Conservation (phyloP, 179 eudicot species). For the Dionaea muscipula region DNA sequence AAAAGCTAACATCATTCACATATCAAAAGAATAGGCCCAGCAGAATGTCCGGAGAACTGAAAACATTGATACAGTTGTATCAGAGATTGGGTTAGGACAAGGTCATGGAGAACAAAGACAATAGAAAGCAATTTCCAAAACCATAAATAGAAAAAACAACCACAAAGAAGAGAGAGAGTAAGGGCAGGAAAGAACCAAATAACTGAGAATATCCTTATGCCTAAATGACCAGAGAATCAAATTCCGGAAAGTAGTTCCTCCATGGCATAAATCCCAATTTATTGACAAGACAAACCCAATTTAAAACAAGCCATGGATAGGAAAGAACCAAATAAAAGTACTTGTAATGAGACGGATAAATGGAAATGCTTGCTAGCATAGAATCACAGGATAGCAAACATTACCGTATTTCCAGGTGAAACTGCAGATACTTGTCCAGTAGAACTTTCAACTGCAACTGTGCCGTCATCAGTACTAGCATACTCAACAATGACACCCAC, state of each 20-base stretch:
- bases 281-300: too few species aligned
- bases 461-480: conserved; percentile 40
- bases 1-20: too few species aligned
- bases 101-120: too few species aligned
- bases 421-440: conserved; percentile 58
- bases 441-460: conserved; percentile 39
- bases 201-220: not conserved
- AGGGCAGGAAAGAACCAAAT: too few species aligned
- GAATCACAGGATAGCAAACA: conserved; percentile 10
- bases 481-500: conserved; percentile 50
- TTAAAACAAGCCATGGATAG: too few species aligned
- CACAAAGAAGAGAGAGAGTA: too few species aligned
- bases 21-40: too few species aligned
- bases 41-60: too few species aligned
- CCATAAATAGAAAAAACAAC: too few species aligned
- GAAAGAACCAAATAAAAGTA: not conserved
- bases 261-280: not conserved
- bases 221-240: not conserved
- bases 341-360: not conserved
- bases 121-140: too few species aligned
- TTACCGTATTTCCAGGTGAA: conserved; percentile 72
- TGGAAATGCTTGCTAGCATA: not conserved
- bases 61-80: too few species aligned
- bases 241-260: not conserved
- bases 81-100: too few species aligned